Evolutionary conservation across 2,329 filamentous ascomycete species (phyloP), one percentile per base, ranked within the genome.

Genomic region (Colletotrichum sp.): DNA sequence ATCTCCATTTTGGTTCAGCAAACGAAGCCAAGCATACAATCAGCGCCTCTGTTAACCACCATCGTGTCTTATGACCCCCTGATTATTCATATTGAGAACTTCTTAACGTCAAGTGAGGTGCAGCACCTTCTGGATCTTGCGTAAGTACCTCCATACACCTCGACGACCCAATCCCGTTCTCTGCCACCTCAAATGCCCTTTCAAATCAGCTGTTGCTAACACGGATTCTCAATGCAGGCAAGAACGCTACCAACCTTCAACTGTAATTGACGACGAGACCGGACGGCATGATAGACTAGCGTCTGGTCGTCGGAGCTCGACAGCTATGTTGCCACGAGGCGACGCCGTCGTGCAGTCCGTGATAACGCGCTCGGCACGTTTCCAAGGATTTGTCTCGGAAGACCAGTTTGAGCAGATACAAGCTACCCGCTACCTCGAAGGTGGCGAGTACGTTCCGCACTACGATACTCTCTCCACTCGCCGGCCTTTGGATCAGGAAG

Each of bases 401-500:
- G 43, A 52, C n/a, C 9, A 52, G 5, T 52, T 52, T 13, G 43
- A 52, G 43, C n/a, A 21, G 2, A 52, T 52, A 7, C 43, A 52
- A 52, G 43, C 43, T 21, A 52, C 43, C 3, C 43, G 43, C 0
- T 52, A 52, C 1, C n/a, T 52, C 2, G 43, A 52, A 4, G 43
- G 43, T 21, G 43, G 43, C 6, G 43, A 52, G 2, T 52, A 52
- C 10, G n/a, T 52, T 7, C 43, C 43, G 0, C 43, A 52, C n/a
- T 52, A 52, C 43, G 43, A 52, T 1, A 1, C 1, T 7, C 43
- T 52, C 5, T 52, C 43, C 5, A 21, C 43, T 21, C n/a, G n/a
- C 3, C 43, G 5, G 2, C n/a, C 1, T 21, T 13, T 2, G 2
- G 43, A 21, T 0, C 43, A 48, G 2, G 10, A 48, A 48, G 10